These are phyloP conservation scores for Lachnellula willkommii DNA, from an alignment of 2,329 filamentous ascomycete species.

Conservation along the genomic window DNA sequence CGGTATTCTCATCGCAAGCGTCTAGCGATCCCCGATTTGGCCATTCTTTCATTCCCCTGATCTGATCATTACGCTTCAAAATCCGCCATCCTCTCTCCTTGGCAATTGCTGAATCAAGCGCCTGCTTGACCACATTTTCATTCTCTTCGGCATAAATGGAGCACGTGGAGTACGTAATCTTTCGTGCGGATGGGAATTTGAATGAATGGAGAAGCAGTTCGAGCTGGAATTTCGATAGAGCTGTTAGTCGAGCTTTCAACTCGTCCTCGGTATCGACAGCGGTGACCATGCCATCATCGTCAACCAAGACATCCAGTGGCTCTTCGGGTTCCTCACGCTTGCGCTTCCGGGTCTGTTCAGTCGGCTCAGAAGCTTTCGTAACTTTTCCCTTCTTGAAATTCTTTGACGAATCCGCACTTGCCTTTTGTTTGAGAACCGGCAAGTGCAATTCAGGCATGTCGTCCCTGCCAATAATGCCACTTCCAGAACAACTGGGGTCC, in stretches of 20 bases:
- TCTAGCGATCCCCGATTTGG: slow-evolving; percentile 52
- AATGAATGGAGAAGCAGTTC: slow-evolving; percentile 80
- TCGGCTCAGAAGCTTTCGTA: slow-evolving; percentile 15
- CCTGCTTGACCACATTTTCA: slow-evolving; percentile 72
- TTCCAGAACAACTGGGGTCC: slow-evolving; percentile 93
- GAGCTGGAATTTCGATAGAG: slow-evolving; percentile 77
- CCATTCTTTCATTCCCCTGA: slow-evolving; percentile 72
- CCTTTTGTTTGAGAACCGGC: slow-evolving; percentile 33
- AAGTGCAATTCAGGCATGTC: slow-evolving; percentile 66
- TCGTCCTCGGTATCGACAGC: slow-evolving; percentile 49
- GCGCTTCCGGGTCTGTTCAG: slow-evolving; percentile 23
- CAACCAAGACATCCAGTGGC: slow-evolving; percentile 36
- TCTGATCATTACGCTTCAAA: slow-evolving; percentile 66
- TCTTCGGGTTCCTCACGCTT: slow-evolving; percentile 28
- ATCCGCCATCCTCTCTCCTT: slow-evolving; percentile 68
- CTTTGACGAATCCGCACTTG: slow-evolving; percentile 32
- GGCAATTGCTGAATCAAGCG: slow-evolving; percentile 64
- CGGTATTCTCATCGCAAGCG: slow-evolving; percentile 44
- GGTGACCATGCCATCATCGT: slow-evolving; percentile 53
- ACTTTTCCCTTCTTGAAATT: slow-evolving; percentile 22
- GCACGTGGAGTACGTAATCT: slow-evolving; percentile 90
- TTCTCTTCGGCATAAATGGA: slow-evolving; percentile 86
- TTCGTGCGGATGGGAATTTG: slow-evolving; percentile 66
- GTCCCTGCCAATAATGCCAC: slow-evolving; percentile 86
- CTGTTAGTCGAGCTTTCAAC: slow-evolving; percentile 59